Conservation (phyloP, 129 eudicot species). For the Mikania micrantha region DNA sequence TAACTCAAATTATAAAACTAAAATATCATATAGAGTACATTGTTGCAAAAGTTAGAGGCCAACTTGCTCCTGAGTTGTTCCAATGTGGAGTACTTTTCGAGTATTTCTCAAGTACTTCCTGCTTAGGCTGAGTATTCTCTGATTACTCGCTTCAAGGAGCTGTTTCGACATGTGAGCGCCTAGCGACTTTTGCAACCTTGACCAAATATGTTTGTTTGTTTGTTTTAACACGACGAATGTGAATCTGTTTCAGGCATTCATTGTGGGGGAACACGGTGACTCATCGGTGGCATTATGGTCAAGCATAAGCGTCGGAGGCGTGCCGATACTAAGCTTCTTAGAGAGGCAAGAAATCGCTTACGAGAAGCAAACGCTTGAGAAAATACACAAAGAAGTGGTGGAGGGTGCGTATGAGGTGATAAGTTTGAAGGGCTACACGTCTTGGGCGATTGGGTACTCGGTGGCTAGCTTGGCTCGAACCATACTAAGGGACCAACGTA, state of each 20-base stretch:
- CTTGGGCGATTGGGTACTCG: conserved; percentile 98
- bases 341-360: conserved; percentile 60
- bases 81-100: too few relatives aligned
- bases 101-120: too few relatives aligned
- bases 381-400: conserved; percentile 75
- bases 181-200: too few relatives aligned
- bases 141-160: too few relatives aligned
- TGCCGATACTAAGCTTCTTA: conserved; percentile 69
- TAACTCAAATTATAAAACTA: background rate
- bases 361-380: conserved; percentile 61
- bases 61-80: too few relatives aligned
- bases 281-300: conserved; percentile 98
- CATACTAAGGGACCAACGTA: conserved; percentile 71
- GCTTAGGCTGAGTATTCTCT: too few relatives aligned
- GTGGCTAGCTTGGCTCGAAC: conserved; percentile 73
- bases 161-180: too few relatives aligned
- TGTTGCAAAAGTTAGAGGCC: too few relatives aligned
- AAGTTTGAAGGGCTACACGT: conserved; percentile 81
- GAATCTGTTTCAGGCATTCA: conserved; percentile 56
- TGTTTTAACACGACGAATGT: too few relatives aligned
- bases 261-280: conserved; percentile 94
- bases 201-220: too few relatives aligned
- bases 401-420: conserved; percentile 88
- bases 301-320: conserved; percentile 92
- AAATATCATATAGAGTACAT: background rate